Conservation (phyloP, 192 early-diverging fungal species). For the Coemansia sp. region DNA sequence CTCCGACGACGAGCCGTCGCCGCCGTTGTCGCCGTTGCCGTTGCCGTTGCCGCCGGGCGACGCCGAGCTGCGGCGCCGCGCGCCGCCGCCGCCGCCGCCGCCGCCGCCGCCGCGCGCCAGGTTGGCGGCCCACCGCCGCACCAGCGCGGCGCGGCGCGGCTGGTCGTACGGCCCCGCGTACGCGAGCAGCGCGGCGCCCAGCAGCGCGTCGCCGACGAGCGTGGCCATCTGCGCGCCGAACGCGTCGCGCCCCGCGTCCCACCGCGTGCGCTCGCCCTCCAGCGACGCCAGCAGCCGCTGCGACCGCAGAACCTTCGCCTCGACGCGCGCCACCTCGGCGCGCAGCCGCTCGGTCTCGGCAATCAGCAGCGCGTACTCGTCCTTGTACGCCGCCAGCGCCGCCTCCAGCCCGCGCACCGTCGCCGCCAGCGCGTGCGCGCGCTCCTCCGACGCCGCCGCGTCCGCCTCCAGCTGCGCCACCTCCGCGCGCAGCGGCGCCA, state of each 20-base stretch:
- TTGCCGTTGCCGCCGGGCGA: too few species aligned
- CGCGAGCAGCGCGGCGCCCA: constrained; percentile 90
- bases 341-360: constrained; percentile 87
- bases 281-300: constrained; percentile 81
- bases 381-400: constrained; percentile 88
- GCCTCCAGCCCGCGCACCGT: constrained; percentile 82
- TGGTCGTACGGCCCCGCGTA: constrained; percentile 99
- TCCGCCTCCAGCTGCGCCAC: constrained; percentile 75
- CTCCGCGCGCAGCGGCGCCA: constrained; percentile 93
- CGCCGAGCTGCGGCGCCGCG: constrained; percentile 61
- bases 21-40: too few species aligned
- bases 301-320: constrained; percentile 89
- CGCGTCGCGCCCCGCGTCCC: constrained; percentile 82
- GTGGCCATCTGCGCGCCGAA: constrained; percentile 97
- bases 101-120: constrained; percentile 33
- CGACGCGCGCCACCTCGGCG: constrained; percentile 88
- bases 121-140: constrained; percentile 75
- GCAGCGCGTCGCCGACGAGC: constrained; percentile 92
- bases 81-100: constrained; percentile 37
- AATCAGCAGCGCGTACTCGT: constrained; percentile 96
- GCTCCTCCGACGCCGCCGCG: constrained; percentile 66
- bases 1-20: too few species aligned
- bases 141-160: constrained; percentile 78
- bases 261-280: constrained; percentile 87
- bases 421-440: constrained; percentile 68